phyloP scores from a whole-genome alignment of 805 yeast species.

The Saccharomycopsis guyanensis region DNA sequence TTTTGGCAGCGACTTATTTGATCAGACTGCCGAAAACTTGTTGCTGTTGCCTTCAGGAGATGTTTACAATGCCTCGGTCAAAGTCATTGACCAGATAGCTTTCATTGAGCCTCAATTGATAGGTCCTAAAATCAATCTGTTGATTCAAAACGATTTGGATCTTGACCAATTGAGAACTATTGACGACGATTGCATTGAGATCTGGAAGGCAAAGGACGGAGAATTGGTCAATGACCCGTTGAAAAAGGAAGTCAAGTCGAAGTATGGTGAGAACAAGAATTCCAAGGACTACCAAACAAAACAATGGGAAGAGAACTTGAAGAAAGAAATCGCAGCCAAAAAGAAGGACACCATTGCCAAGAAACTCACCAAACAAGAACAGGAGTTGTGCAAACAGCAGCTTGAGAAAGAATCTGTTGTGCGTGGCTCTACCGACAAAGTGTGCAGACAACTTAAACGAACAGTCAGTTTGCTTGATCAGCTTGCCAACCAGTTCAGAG shows the following conservation, averaged over 20 bases:
- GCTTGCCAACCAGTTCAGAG: constrained; percentile 34
- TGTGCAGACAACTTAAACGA: constrained; percentile 35
- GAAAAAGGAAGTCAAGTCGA: constrained; percentile 30
- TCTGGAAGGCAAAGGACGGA: constrained; percentile 68
- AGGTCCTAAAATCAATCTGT: constrained; percentile 41
- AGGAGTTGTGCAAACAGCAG: constrained; percentile 51
- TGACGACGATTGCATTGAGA: constrained; percentile 39
- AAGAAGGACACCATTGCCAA: constrained; percentile 32
- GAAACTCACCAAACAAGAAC: constrained; percentile 75
- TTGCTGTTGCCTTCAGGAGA: constrained; percentile 21
- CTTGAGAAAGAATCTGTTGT: constrained; percentile 51
- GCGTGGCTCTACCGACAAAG: constrained; percentile 37
- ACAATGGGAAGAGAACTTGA: constrained; percentile 83
- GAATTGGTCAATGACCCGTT: constrained; percentile 60
- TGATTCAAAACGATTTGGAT: constrained; percentile 38
- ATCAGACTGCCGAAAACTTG: constrained; percentile 21
- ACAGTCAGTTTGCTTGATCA: constrained; percentile 46
- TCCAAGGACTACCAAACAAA: constrained; percentile 76
- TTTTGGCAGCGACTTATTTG: constrained; percentile 22
- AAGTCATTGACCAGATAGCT: constrained; percentile 40
- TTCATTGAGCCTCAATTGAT: constrained; percentile 54
- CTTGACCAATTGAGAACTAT: constrained; percentile 31
- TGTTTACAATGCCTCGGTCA: constrained; percentile 45
- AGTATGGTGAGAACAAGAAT: constrained; percentile 52
- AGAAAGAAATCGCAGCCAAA: constrained; percentile 63